Evolutionary conservation across 2,329 filamentous ascomycete species (phyloP), one percentile per base, ranked within the genome.

Genomic region (Fusarium floridanum): DNA sequence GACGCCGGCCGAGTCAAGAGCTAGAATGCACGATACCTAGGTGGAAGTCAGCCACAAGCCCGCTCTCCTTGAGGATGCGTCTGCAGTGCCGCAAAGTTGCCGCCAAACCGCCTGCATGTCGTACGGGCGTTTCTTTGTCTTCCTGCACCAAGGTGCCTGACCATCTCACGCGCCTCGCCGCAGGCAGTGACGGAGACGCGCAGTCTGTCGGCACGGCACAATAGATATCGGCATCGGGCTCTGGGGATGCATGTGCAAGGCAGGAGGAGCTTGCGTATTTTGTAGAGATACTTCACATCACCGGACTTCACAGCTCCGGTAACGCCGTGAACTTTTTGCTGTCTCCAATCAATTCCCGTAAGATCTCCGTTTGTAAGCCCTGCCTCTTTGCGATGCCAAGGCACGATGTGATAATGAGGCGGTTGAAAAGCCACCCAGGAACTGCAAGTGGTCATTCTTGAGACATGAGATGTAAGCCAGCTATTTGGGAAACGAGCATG

Each of bases 121-220:
- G 32, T 29, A 50, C 45, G 32, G 29, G 22, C 32, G 20, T 48
- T 24, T 45, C 29, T n/a, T 39, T 24, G 27, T 50, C 29, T 43
- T 20, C 27, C 48, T 53, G 48, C 27, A 53, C 48, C 17, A 53
- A 34, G 11, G 22, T 17, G n/a, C 16, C 14, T 55, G 32, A 37
- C 48, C 22, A 14, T 61, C 39, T 60, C 39, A 59, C 50, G 63
- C 59, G 20, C 64, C 50, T 62, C 59, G 61, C 60, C 63, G 65
- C 61, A 76, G 76, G 76, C 68, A 77, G 67, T 65, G 55, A 66
- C 16, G 36, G 41, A 41, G 71, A 70, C 60, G 73, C 75, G 74
- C 65, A 76, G 41, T 37, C 36, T 39, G n/a, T 34, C 48, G 9
- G 45, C n/a, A 14, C 34, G 43, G 55, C 27, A 56, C 37, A 59